These are phyloP conservation scores for Niebla homalea DNA, from an alignment of 495 filamentous ascomycete species.

Conservation along the genomic window DNA sequence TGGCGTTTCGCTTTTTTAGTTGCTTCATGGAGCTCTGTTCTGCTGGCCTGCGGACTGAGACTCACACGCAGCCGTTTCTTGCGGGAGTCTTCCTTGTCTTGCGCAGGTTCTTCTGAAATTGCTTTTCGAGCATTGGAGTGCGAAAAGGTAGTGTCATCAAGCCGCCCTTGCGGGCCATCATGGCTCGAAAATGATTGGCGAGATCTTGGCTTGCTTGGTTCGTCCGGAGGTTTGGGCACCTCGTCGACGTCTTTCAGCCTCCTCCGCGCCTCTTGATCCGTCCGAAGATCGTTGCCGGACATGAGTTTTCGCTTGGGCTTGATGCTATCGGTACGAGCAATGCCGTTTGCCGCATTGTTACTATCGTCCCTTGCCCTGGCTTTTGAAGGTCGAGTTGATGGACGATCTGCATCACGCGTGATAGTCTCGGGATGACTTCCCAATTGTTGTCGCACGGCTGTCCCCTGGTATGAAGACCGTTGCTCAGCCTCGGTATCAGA, in stretches of 20 bases:
- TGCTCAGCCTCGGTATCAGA: slow-evolving; percentile 29
- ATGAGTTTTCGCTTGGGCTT: slow-evolving; percentile 49
- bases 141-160: slow-evolving; percentile 5
- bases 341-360: slow-evolving; percentile 35
- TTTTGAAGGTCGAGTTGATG: slow-evolving; percentile 31
- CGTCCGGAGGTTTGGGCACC: slow-evolving; percentile 20
- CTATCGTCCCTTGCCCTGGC: slow-evolving; percentile 29
- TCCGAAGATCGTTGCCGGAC: slow-evolving; percentile 44
- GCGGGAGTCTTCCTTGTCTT: slow-evolving; percentile 25
- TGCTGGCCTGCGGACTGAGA: slow-evolving; percentile 50
- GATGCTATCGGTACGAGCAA: slow-evolving; percentile 32
- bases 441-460: slow-evolving; percentile 33
- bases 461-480: slow-evolving; percentile 26
- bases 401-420: slow-evolving; percentile 37
- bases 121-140: slow-evolving; percentile 5
- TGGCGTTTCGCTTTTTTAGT: slow-evolving; percentile 39
- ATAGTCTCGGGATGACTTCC: slow-evolving; percentile 34
- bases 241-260: slow-evolving; percentile 13
- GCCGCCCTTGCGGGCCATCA: slow-evolving; percentile 7
- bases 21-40: slow-evolving; percentile 33
- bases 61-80: slow-evolving; percentile 56
- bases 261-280: slow-evolving; percentile 35
- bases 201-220: background rate
- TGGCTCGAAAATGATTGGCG: slow-evolving; percentile 18
- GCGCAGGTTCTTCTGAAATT: slow-evolving; percentile 5